Conservation (phyloP, 2,329 filamentous ascomycete species). For the Graphiopsis chlorocephala region DNA sequence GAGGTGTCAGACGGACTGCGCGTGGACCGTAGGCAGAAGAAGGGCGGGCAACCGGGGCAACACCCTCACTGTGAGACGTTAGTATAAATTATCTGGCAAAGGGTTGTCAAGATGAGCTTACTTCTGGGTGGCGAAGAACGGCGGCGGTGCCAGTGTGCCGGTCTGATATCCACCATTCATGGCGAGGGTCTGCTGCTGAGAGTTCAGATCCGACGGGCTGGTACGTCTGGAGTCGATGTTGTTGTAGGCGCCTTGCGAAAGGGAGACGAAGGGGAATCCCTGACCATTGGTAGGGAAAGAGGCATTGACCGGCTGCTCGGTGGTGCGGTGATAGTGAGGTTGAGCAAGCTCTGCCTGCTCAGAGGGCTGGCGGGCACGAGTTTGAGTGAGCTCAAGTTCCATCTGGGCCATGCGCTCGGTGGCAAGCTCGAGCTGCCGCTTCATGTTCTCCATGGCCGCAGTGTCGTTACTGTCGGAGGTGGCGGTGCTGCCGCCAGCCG, state of each 20-base stretch:
- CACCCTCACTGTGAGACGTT: background rate
- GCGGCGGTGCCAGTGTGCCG: constrained; percentile 1
- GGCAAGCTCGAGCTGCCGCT: constrained; percentile 68
- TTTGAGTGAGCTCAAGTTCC: constrained; percentile 68
- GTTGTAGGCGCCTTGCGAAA: background rate
- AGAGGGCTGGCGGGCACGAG: constrained; percentile 59
- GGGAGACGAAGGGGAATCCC: constrained; percentile 19
- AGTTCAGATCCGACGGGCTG: constrained; percentile 11
- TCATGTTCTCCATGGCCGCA: constrained; percentile 43
- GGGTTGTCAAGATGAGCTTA: background rate
- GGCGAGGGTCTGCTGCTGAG: constrained; percentile 5
- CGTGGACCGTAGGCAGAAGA: constrained; percentile 11
- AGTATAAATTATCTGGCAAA: background rate
- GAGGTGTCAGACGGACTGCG: constrained; percentile 26
- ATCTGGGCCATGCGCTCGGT: constrained; percentile 68
- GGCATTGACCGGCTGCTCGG: constrained; percentile 45
- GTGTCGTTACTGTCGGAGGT: constrained; percentile 35
- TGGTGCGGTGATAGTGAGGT: constrained; percentile 59
- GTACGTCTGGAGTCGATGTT: constrained; percentile 1
- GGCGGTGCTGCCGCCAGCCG: constrained; percentile 23
- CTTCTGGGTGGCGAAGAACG: constrained; percentile 4
- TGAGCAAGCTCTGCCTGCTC: constrained; percentile 62
- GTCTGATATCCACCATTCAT: constrained; percentile 2
- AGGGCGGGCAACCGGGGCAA: background rate
- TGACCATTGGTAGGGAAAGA: constrained; percentile 30